Base-by-base conservation (phyloP, 257 asterid species). In the Ilex asprella region DNA sequence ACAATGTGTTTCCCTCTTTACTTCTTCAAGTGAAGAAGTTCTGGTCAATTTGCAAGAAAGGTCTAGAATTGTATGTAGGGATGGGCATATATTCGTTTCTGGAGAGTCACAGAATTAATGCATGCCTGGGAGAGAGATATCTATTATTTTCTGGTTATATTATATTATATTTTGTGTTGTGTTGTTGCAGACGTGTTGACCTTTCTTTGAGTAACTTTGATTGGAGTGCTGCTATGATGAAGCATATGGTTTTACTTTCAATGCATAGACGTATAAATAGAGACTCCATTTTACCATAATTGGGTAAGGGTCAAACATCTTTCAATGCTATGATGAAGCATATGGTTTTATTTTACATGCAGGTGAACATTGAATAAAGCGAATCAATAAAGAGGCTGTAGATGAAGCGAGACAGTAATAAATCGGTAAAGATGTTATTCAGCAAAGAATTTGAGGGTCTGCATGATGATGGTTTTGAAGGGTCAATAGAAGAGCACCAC, bases 401-500 rank as follows among this genome's bases (percentile, higher is more conserved):
- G 55, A 14, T n/a, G 57, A 53, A 16, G 30, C 4, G 57, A 14
- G 57, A 53, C 66, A 47, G 35, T 60, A 39, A 62, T 62, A 67
- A 55, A 59, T 72, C 77, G 70, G 31, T 75, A 51, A 70, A 69
- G 54, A 64, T 79, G 79, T 65, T 76, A 39, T 83, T 77, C 75
- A 59, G 74, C 78, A 74, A 78, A 70, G 95, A 83, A 62, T 75
- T 85, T 68, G 84, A 78, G 69, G 78, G 70, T 64, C 72, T 92
- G 75, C 79, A 63, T 63, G 93, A 82, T 70, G 95, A 81, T 68
- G 76, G 78, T 72, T 78, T 75, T 44, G 96, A 83, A 59, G 97
- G 89, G 60, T 78, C 94, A 55, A 29, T 66, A 10, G 74, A 81
- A 30, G 99, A 87, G 69, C 75, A 73, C 51, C 79, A 64, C 64